phyloP scores from a whole-genome alignment of 176 grass and related monocot genomes.

The Sorghum bicolor region DNA sequence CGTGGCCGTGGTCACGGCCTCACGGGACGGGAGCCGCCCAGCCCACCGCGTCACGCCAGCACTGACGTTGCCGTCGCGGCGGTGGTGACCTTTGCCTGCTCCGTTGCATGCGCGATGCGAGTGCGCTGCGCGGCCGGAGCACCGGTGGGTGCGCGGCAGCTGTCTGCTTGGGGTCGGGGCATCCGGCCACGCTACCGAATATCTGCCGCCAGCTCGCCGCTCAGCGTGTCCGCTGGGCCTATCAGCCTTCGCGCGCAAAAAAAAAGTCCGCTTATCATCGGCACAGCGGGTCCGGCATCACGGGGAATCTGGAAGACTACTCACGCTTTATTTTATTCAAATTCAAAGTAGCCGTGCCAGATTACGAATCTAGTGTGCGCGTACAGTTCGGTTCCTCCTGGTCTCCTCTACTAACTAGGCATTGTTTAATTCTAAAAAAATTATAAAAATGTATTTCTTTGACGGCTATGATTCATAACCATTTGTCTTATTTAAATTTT shows the following conservation, averaged over 20 bases:
- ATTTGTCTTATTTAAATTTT: no score
- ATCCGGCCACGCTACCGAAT: background rate
- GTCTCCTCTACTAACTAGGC: no score
- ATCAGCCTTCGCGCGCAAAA: background rate
- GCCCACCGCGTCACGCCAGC: background rate
- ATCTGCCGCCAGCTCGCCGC: background rate
- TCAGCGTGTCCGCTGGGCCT: background rate
- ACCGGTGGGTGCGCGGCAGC: background rate
- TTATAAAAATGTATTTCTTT: no score
- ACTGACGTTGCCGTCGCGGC: background rate
- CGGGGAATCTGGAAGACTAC: background rate
- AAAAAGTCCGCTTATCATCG: conserved; percentile 32
- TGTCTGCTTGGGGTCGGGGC: background rate
- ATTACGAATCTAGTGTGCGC: background rate
- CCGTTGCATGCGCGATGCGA: background rate
- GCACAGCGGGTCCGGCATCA: background rate
- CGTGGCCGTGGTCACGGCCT: background rate
- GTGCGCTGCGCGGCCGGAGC: background rate
- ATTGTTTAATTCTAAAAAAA: no score
- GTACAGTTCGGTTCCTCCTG: background rate
- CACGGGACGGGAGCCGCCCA: no score
- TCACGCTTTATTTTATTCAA: background rate
- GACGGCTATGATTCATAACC: no score
- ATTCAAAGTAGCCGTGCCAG: background rate
- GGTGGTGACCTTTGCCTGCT: background rate